Base-by-base conservation (phyloP, 2,329 filamentous ascomycete genomes). In the Stromatinia cepivora region DNA sequence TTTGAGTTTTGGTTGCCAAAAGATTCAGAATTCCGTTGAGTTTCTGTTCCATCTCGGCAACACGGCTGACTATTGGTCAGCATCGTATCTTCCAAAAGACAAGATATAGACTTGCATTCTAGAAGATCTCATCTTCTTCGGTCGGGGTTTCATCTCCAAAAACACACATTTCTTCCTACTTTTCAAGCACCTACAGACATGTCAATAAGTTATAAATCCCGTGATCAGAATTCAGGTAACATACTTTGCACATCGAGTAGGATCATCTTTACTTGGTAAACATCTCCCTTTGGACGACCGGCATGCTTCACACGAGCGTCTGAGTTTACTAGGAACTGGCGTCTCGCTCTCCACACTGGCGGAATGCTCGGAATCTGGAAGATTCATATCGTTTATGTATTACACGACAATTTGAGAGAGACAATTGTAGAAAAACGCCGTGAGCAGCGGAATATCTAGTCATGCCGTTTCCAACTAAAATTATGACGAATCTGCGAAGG, bases 231-330 rank as follows among this genome's bases (percentile, higher is more conserved):
- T 83, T 63, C 83, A 81, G 70, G 83, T 84, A 67, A 86, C 78
- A 72, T 79, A 86, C 85, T 83, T 83, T 76, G 81, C 82, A 74
- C 85, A 87, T 42, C 85, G 83, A 15, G 81, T 81, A 4, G 22
- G 17, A 13, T 81, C 77, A 73, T 83, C 81, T 36, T 80, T 79
- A 70, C 83, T 83, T 6, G 82, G 78, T 71, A 82, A 82, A 72
- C 85, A 87, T 69, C 83, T 85, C 31, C 86, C 80, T 78, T 87
- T 87, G 69, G 84, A 83, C 15, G 78, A 80, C 67, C 85, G 79
- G 71, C 85, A 87, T 3, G 84, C 83, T 76, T 87, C 85, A 69
- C 85, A 87, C 28, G 85, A 73, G 7, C 69, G 70, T 22, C 72
- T 71, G 7, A 73, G 48, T 46, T 71, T 72, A 61, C 39, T 46